Conservation (phyloP, 805 yeast genomes). For the Wickerhamomyces queroliae region DNA sequence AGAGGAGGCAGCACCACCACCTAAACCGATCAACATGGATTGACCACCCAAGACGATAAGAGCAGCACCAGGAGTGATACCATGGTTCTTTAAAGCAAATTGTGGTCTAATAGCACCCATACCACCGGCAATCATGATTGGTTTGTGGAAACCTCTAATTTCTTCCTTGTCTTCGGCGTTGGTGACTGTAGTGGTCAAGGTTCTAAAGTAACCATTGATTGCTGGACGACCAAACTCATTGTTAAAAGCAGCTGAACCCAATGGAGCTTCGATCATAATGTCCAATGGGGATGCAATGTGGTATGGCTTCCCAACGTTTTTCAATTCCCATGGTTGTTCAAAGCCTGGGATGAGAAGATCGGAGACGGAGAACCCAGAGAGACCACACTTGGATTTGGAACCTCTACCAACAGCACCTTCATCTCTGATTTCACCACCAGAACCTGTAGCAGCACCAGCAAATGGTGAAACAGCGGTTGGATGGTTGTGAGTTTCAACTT, state of each 20-base stretch:
- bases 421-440: slow-evolving; percentile 99
- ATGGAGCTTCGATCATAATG: slow-evolving; percentile 95
- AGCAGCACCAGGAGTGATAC: slow-evolving; percentile 86
- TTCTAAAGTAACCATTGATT: slow-evolving; percentile 93
- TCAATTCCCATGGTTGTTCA: slow-evolving; percentile 92
- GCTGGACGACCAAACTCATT: slow-evolving; percentile 99
- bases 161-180: slow-evolving; percentile 60
- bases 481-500: slow-evolving; percentile 98
- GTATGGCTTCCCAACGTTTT: slow-evolving; percentile 74
- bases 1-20: slow-evolving; percentile 99
- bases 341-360: slow-evolving; percentile 83
- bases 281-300: slow-evolving; percentile 92
- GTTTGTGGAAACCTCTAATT: slow-evolving; percentile 95
- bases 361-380: slow-evolving; percentile 87
- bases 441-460: slow-evolving; percentile 99
- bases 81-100: slow-evolving; percentile 80
- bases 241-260: slow-evolving; percentile 97
- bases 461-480: slow-evolving; percentile 99
- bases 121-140: slow-evolving; percentile 99
- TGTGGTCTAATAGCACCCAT: slow-evolving; percentile 95
- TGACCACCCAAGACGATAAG: slow-evolving; percentile 96
- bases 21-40: slow-evolving; percentile 95
- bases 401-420: slow-evolving; percentile 99
- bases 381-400: slow-evolving; percentile 93
- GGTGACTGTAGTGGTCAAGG: slow-evolving; percentile 75